Evolutionary conservation across 163 green algal species (phyloP), one percentile per base, ranked within the genome.

Genomic region (Prototheca cutis): DNA sequence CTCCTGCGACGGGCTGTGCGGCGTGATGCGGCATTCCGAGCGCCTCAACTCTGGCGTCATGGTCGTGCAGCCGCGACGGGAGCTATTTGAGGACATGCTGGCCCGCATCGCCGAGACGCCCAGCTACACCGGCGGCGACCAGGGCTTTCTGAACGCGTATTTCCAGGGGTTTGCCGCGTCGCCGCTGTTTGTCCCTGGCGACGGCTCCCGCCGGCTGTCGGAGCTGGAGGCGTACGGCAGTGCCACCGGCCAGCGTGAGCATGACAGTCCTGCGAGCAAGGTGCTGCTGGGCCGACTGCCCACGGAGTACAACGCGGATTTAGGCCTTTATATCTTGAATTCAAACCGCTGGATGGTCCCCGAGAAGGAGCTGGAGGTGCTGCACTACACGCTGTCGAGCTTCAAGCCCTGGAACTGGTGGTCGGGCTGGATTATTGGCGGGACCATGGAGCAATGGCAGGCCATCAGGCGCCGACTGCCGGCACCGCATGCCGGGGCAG

Each of bases 331-430:
- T 53, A 53, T 91, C 21, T 48, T 84, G 21, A 82, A 78, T 63
- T 70, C 34, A 49, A 81, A 83, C 63, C 54, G 67, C 1, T 87
- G 78, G 78, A 75, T 72, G 29, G 39, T 84, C 3, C 33, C 55
- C 23, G 55, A 66, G 13, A 21, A 51, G 6, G 13, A 51, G n/a
- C 45, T 42, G 2, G 10, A 18, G 4, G 40, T 91, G 7, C 66
- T 91, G 30, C 84, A 91, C 62, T 91, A 74, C 62, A 91, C 84
- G 23, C 71, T 91, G 17, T 84, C 66, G 4, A 62, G 69, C 27
- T 79, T 90, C 61, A 91, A 91, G 66, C 84, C 84, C 19, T 91
- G 84, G 84, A 48, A 80, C 17, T 91, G 79, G 79, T 91, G 77
- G 76, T 73, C 62, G 19, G 53, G 45, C n/a, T 91, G 76, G 76